A percentile compares a stretch with the other conserved stretches of the same genome.
phyloP scores from a whole-genome alignment of 257 asterid genomes.

The Solanum chaucha region DNA sequence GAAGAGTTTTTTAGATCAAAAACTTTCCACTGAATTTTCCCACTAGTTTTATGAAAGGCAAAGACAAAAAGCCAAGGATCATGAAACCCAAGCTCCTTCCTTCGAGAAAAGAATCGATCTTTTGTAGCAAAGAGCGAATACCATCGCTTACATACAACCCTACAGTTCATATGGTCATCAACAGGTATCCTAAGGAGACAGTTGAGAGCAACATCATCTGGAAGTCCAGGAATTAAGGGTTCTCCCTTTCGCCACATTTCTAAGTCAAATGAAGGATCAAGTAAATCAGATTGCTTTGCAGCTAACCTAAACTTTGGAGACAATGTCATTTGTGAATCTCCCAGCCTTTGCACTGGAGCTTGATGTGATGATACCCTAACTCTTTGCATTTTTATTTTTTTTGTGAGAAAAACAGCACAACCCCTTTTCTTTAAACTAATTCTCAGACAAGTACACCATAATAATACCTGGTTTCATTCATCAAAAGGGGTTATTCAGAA shows the following conservation, averaged over 20 bases:
- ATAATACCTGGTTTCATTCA: background rate
- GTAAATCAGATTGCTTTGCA: constrained; percentile 32
- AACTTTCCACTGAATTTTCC: constrained; percentile 83
- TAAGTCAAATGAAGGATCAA: constrained; percentile 38
- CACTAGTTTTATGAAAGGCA: constrained; percentile 73
- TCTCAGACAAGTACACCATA: background rate
- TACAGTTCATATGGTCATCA: constrained; percentile 36
- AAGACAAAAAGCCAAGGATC: constrained; percentile 91
- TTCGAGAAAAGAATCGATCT: constrained; percentile 57
- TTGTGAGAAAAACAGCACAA: background rate
- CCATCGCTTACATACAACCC: constrained; percentile 72
- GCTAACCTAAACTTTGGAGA: constrained; percentile 74
- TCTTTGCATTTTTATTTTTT: constrained; percentile 29
- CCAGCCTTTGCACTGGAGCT: constrained; percentile 72
- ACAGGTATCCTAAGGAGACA: constrained; percentile 90
- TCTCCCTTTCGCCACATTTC: constrained; percentile 41
- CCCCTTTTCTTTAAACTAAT: background rate
- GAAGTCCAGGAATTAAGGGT: constrained; percentile 78
- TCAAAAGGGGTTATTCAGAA: background rate
- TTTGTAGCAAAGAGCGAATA: constrained; percentile 61
- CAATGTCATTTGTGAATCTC: constrained; percentile 78
- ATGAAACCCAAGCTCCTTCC: constrained; percentile 69
- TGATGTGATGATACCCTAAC: constrained; percentile 72
- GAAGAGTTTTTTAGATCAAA: constrained; percentile 50
- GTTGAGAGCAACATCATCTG: constrained; percentile 82